phyloP scores from a whole-genome alignment of 2,329 filamentous ascomycete genomes.

The Fusarium avenaceum region DNA sequence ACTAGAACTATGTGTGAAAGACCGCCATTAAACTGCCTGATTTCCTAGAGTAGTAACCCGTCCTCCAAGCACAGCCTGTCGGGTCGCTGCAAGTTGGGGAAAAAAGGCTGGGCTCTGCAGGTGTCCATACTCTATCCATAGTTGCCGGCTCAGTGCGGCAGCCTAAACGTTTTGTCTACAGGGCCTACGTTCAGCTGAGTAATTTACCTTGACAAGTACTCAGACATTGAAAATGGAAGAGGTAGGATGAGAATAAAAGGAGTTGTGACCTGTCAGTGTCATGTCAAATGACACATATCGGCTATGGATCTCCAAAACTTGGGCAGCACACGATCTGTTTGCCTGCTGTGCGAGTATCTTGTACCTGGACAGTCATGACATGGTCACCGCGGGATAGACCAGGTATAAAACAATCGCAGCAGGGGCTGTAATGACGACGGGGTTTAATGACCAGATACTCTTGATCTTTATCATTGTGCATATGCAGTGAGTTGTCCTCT shows the following conservation, averaged over 20 bases:
- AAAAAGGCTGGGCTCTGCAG: conserved; percentile 40
- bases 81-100: conserved; percentile 28
- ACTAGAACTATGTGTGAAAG: conserved; percentile 29
- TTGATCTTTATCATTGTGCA: conserved; percentile 1
- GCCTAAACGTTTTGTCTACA: conserved; percentile 24
- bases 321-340: conserved; percentile 3
- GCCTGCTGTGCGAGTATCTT: conserved; percentile 28
- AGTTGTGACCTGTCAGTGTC: conserved; percentile 40
- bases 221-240: not conserved
- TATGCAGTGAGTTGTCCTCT: conserved; percentile 33
- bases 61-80: conserved; percentile 30
- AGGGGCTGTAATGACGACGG: conserved; percentile 41
- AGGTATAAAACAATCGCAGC: conserved; percentile 29
- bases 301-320: conserved; percentile 25
- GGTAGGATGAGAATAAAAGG: conserved; percentile 17
- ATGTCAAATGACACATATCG: conserved; percentile 16
- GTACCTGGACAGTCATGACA: conserved; percentile 7
- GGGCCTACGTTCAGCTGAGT: conserved; percentile 8
- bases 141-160: conserved; percentile 26
- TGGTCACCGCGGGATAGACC: conserved; percentile 29
- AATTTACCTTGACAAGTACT: not conserved
- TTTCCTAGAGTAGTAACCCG: conserved; percentile 34
- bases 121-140: conserved; percentile 17
- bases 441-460: conserved; percentile 18
- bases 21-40: conserved; percentile 22